Evolutionary conservation across 2,329 filamentous ascomycete species (phyloP), one percentile per base, ranked within the genome.

Genomic region (Ceratocystis cubensis): DNA sequence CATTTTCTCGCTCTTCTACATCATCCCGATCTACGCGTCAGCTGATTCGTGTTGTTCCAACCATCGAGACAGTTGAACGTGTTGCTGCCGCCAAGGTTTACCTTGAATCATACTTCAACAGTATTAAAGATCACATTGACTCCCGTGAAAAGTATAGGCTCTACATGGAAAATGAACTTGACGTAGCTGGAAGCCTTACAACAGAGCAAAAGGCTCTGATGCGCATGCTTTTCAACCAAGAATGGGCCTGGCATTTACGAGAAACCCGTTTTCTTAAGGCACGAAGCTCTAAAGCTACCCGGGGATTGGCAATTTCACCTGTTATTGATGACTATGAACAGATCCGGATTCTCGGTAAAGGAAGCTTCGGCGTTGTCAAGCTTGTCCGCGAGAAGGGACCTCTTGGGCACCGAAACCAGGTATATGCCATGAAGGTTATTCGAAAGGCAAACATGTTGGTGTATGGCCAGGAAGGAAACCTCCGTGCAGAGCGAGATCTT

Each of bases 391-490:
- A 92, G 73, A 71, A 71, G n/a, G 64, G 70, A 0, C 71, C 70
- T 1, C 71, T 74, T 70, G 68, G 70, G 56, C 72, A 70, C 30
- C 68, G 73, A 3, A 71, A 72, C 10, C 82, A 88, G 67, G 85
- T 96, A 0, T 97, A 88, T 74, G 94, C 94, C 15, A 96, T 97
- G 93, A 97, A 97, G 74, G 89, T 96, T 41, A 97, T 97, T 70
- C 86, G 88, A 67, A 99, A 99, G 74, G 90, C 90, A 0, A 86
- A 91, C 66, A 97, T 96, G 92, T 81, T 97, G 66, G 85, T 87
- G 13, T 94, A 91, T 68, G 88, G 88, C 69, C 94, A 97, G 76
- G 93, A 97, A 75, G 93, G 90, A 0, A 94, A 97, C 76, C 76
- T 99, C 22, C 85, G 91, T 45, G 93, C 92, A 0, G 93, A 99